phyloP scores from a whole-genome alignment of 768 basidiomycete species.

The Tylopilus felleus region DNA sequence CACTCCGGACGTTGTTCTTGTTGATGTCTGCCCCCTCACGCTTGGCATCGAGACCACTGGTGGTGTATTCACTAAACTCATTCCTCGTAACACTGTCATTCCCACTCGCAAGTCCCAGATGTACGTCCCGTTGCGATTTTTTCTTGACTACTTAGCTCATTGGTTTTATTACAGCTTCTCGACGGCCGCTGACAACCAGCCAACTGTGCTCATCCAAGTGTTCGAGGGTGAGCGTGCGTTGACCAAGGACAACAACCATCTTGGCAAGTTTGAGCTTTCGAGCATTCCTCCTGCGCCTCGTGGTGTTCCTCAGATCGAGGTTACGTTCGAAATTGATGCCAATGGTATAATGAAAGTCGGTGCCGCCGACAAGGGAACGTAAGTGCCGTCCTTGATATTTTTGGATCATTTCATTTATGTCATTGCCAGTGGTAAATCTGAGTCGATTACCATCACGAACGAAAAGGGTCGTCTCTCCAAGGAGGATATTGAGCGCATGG shows the following conservation, averaged over 20 bases:
- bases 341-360: conserved; percentile 95
- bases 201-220: conserved; percentile 94
- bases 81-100: conserved; percentile 96
- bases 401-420: neutral
- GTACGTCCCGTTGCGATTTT: conserved; percentile 36
- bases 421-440: conserved; percentile 64
- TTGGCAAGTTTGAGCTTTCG: conserved; percentile 94
- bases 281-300: conserved; percentile 93
- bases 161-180: conserved; percentile 48
- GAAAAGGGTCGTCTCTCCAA: conserved; percentile 89
- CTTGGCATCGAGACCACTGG: conserved; percentile 99
- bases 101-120: conserved; percentile 97
- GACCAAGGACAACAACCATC: conserved; percentile 98
- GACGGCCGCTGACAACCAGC: conserved; percentile 88
- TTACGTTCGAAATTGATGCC: conserved; percentile 93
- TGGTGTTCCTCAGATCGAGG: conserved; percentile 96
- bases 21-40: conserved; percentile 95
- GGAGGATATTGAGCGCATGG: conserved; percentile 95
- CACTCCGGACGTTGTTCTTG: conserved; percentile 86
- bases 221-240: conserved; percentile 96
- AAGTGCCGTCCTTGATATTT: conserved; percentile 27
- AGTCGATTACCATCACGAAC: conserved; percentile 92
- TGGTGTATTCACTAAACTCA: conserved; percentile 97
- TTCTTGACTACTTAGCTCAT: neutral
- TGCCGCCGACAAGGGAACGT: conserved; percentile 94